Base-by-base conservation (phyloP, 108 stramenopile species). In the Aurantiochytrium sp. region DNA sequence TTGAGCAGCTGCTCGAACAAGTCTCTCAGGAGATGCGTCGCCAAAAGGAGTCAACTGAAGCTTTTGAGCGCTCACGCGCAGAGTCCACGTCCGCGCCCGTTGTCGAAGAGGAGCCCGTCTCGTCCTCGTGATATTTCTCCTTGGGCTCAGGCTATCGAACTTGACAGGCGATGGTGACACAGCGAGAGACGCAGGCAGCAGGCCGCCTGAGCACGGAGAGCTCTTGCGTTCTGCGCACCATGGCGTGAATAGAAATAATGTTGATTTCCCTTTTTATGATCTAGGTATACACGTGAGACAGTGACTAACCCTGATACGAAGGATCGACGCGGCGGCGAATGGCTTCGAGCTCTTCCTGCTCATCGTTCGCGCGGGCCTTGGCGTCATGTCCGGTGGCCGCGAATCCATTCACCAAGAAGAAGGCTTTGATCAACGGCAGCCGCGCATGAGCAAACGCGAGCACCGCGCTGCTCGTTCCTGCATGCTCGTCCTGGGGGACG, bases 391-490 rank as follows among this genome's bases (percentile, higher is more conserved):
- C 73, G 24, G 21, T n/a, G 12, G n/a, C 39, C 39, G 45, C 45
- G 59, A 65, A 65, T 81, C 73, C 73, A 48, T 81, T 81, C 21
- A 81, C 73, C 21, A 81, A 12, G 73, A 81, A 81, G 45, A 81
- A 81, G 21, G 73, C 73, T n/a, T 81, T 81, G 73, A 81, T 81
- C 3, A 81, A 21, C 21, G 73, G 73, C 73, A 81, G 1, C 6
- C 73, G 39, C 6, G 73, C 73, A 24, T 81, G 73, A 1, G 42
- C 73, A 48, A 81, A 81, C 32, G 73, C 73, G 21, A 81, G 24
- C 21, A 81, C 73, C n/a, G 73, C 39, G 32, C 73, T 81, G 24
- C 59, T 65, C 19, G 59, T 34, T 34, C 22, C 8, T 30, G 32
- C 59, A 65, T 65, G 59, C 59, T 65, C 59, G 34, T 65, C 59